Conservation (phyloP, 495 filamentous ascomycete genomes). For the Parathielavia hyrcaniae region DNA sequence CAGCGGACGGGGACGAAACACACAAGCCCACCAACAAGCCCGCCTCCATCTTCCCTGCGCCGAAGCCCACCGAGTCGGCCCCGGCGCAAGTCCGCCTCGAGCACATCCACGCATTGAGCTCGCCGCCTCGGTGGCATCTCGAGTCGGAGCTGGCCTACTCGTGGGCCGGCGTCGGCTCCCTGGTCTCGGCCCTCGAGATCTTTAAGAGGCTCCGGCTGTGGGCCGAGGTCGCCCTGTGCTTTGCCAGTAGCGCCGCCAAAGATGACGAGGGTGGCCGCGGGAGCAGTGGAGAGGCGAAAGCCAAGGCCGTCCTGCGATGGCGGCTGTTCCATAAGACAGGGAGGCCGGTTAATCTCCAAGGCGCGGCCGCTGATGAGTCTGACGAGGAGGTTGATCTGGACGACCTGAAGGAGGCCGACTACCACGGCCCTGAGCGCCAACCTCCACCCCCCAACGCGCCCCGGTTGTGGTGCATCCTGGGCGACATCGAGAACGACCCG, state of each 20-base stretch:
- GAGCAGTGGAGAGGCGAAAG: slow-evolving; percentile 64
- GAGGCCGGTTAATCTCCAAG: slow-evolving; percentile 20
- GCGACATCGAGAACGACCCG: slow-evolving; percentile 74
- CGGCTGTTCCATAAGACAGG: slow-evolving; percentile 65
- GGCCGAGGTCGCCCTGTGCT: slow-evolving; percentile 91
- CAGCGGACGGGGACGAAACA: slow-evolving; percentile 17
- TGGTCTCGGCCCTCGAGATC: slow-evolving; percentile 88
- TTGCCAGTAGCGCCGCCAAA: slow-evolving; percentile 51
- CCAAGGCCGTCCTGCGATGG: slow-evolving; percentile 62
- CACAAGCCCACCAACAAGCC: slow-evolving; percentile 28
- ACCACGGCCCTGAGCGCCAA: slow-evolving; percentile 53
- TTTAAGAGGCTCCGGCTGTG: slow-evolving; percentile 92
- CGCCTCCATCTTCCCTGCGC: slow-evolving; percentile 76
- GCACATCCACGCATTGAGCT: slow-evolving; percentile 75
- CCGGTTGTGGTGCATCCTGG: slow-evolving; percentile 85
- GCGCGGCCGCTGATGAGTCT: slow-evolving; percentile 41
- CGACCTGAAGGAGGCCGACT: slow-evolving; percentile 47
- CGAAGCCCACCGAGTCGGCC: slow-evolving; percentile 71
- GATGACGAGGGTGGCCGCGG: slow-evolving; percentile 56
- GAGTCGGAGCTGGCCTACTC: slow-evolving; percentile 87
- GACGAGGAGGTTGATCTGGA: slow-evolving; percentile 45
- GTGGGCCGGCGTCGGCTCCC: slow-evolving; percentile 80
- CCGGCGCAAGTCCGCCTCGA: slow-evolving; percentile 65
- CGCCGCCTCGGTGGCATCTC: slow-evolving; percentile 85
- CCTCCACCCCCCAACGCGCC: slow-evolving; percentile 78